Conservation (phyloP, 1,284 basidiomycete species). For the Ustilago vetiveriae region DNA sequence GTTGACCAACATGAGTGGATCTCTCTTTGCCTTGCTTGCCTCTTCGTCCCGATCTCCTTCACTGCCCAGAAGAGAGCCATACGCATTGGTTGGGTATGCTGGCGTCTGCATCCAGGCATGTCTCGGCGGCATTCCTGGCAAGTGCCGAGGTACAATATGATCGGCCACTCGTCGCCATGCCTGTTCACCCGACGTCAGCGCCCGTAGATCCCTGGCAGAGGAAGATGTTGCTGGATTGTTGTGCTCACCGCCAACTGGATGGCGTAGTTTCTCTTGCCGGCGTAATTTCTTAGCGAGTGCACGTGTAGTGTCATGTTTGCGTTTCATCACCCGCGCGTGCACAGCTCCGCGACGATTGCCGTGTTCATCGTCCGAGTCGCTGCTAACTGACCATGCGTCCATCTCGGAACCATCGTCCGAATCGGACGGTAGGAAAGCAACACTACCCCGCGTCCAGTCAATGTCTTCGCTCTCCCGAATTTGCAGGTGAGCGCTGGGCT, state of each 20-base stretch:
- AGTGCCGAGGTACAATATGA: slow-evolving; percentile 51
- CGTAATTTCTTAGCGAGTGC: slow-evolving; percentile 19
- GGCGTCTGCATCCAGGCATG: slow-evolving; percentile 58
- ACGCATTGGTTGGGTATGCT: slow-evolving; percentile 49
- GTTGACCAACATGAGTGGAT: slow-evolving; percentile 53
- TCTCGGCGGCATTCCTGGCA: slow-evolving; percentile 54
- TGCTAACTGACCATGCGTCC: slow-evolving; percentile 43
- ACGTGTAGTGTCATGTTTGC: slow-evolving; percentile 20
- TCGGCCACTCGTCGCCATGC: slow-evolving; percentile 49
- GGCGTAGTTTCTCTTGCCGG: slow-evolving; percentile 19
- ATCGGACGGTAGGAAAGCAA: slow-evolving; percentile 46
- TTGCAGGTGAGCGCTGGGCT: slow-evolving; percentile 6
- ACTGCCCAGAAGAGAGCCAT: slow-evolving; percentile 18
- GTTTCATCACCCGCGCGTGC: slow-evolving; percentile 29
- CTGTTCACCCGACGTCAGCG: slow-evolving; percentile 35
- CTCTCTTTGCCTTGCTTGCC: slow-evolving; percentile 11
- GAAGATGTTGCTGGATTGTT: not conserved
- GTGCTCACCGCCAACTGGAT: not conserved
- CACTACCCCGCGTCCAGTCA: slow-evolving; percentile 25
- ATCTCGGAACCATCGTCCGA: slow-evolving; percentile 41
- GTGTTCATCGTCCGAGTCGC: slow-evolving; percentile 34
- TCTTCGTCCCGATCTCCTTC: slow-evolving; percentile 10
- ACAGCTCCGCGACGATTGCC: slow-evolving; percentile 28
- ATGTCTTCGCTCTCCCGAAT: not conserved
- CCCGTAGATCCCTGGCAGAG: slow-evolving; percentile 23